Evolutionary conservation across 1,139 yeast genomes (phyloP), one percentile per base, ranked within the genome.

Genomic region (Saccharomyces hybrid): DNA sequence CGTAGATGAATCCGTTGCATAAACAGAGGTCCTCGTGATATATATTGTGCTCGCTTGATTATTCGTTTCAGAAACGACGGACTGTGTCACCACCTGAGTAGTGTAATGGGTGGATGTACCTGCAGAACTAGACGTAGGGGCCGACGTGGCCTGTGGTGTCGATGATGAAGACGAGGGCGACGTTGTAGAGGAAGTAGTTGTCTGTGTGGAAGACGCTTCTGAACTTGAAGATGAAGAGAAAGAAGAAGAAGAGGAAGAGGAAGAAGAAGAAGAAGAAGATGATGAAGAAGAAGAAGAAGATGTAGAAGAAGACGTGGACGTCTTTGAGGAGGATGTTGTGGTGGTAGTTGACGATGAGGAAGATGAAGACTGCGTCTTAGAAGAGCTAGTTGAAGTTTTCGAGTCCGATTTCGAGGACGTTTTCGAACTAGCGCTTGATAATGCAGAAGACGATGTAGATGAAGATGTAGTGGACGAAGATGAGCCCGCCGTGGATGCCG

Each of bases 11-110:
- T 55, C 9, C 5, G 60, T 55, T 13, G 52, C 52, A 9, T 57
- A 50, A 26, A 62, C 53, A 7, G 64, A 57, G 2, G 66, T 62
- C 11, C 58, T 53, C 2, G 65, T 64, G 13, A 65, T 58, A 49
- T 53, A 58, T 16, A 54, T 54, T 7, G 62, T 59, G 46, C 57
- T 57, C 19, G 52, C 55, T 25, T 54, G 52, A 14, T 52, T 48
- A 49, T 57, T 48, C 5, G 57, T 47, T 28, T 55, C 54, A 13
- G 62, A 57, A 16, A 56, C 56, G 31, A 60, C 57, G 27, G 59
- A 56, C 31, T 60, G 53, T 2, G 62, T 59, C 16, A 58, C 49
- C 49, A 58, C 48, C 9, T 51, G 50, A 28, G 57, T 53, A 28
- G 60, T 54, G 29, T 52, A 49, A 28, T 29, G 50, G 16, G 46